Conservation (phyloP, 345 rosid genomes). For the Corchorus olitorius region DNA sequence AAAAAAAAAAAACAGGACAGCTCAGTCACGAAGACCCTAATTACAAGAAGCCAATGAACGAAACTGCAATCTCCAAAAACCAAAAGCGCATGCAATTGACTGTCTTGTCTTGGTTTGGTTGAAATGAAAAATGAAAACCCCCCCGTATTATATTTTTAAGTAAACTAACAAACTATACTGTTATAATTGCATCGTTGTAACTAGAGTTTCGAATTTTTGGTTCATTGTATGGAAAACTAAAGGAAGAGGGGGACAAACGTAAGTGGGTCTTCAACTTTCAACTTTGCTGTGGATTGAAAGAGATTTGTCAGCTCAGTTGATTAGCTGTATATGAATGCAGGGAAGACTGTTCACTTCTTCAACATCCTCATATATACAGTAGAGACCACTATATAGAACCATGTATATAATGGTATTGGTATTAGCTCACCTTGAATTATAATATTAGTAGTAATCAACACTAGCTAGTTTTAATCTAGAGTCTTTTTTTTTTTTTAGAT, state of each 20-base stretch:
- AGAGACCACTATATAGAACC: not conserved
- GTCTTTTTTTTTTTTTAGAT: no score
- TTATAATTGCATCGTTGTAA: no score
- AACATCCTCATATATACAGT: not conserved
- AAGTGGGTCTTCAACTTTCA: constrained; percentile 3
- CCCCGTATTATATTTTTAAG: no score
- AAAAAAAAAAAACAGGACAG: no score
- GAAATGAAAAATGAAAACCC: no score
- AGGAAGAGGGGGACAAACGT: not conserved
- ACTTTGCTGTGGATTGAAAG: constrained; percentile 5
- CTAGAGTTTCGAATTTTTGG: no score
- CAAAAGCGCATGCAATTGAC: not conserved
- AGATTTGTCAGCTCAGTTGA: not conserved
- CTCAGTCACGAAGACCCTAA: not conserved
- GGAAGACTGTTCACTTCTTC: not conserved
- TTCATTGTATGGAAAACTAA: not conserved
- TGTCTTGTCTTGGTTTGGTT: not conserved
- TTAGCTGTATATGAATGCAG: not conserved
- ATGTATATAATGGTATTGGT: no score
- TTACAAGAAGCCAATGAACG: not conserved
- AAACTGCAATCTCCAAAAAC: not conserved
- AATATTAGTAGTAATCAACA: no score
- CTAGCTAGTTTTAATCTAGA: no score
- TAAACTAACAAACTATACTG: no score
- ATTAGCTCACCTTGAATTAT: no score